Conservation (phyloP, 306 rosid species). For the Quercus variabilis region DNA sequence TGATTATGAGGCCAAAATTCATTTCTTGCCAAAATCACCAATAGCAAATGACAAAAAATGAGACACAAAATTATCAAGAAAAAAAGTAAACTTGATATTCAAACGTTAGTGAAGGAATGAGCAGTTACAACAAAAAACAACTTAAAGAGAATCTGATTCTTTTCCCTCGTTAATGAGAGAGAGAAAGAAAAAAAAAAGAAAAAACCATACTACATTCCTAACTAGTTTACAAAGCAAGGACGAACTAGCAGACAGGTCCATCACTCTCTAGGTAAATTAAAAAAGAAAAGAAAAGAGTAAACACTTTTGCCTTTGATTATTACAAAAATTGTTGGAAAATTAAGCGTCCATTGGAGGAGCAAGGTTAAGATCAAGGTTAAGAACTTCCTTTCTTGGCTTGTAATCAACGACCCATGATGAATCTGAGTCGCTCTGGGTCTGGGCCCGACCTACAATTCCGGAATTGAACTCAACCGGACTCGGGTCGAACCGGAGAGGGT, state of each 20-base stretch:
- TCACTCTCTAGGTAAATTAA: constrained; percentile 3
- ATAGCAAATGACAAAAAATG: background rate
- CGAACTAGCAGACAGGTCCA: constrained; percentile 22
- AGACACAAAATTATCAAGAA: background rate
- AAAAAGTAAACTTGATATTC: background rate
- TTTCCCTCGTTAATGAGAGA: constrained; percentile 6
- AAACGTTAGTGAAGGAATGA: constrained; percentile 10
- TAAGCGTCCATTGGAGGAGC: constrained; percentile 57
- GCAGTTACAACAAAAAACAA: constrained; percentile 19
- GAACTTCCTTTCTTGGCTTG: constrained; percentile 31
- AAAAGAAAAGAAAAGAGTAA: background rate
- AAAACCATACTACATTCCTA: background rate
- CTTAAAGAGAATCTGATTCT: constrained; percentile 7
- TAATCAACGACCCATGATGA: constrained; percentile 47
- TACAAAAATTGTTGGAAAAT: background rate
- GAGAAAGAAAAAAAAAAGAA: background rate
- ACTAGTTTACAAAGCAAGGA: constrained; percentile 23
- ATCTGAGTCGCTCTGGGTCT: constrained; percentile 49
- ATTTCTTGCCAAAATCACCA: background rate
- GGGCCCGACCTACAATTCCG: constrained; percentile 21
- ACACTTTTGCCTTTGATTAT: background rate
- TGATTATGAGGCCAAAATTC: background rate
- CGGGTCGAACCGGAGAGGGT: constrained; percentile 35
- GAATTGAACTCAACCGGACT: constrained; percentile 23
- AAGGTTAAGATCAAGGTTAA: constrained; percentile 65